Evolutionary conservation across 148 eudicot species (phyloP), one percentile per base, ranked within the genome.

Genomic region (Camellia granthamiana): DNA sequence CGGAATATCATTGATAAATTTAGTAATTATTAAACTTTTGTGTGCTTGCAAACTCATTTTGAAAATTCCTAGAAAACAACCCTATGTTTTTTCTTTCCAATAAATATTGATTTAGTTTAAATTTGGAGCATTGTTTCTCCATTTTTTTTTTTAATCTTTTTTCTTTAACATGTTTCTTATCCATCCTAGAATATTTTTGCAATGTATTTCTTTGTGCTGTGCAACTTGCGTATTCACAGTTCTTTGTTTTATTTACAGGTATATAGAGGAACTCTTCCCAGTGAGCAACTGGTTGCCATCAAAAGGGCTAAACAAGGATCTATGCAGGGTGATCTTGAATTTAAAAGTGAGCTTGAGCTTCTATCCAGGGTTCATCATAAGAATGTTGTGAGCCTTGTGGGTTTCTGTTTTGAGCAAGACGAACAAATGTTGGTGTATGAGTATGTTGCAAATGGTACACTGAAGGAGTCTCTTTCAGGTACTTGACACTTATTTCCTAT

Each of bases 361-460:
- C 85, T 94, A 63, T 94, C 98, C 23, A 92, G 98, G 84, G 93
- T 94, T 79, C 98, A 94, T 84, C 98, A 94, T 85, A 94, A 89
- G 85, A 94, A 94, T 78, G 91, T 94, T 44, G 97, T 92, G 71
- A 86, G 88, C 77, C 98, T 94, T 44, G 76, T 92, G 14, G 98
- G 98, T 15, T 94, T 92, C 89, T 92, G 98, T 84, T 90, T 85
- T 74, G 94, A 91, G 51, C 89, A 89, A 76, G 92, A 86, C 43
- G 98, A 94, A 82, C 95, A 92, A 64, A 92, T 91, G 89, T 82
- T 94, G 67, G 97, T 94, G 4, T 94, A 94, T 72, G 98, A 94
- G 78, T 94, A 69, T 80, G 84, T 94, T 75, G 76, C 97, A n/a
- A 94, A 94, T 78, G 98, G 98, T 30, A 86, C 98, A 68, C 80